A percentile compares a stretch with the other conserved stretches of the same genome.
Evolutionary conservation across 2,329 filamentous ascomycete species (phyloP).

Genomic region (Rhynchosporium agropyri): DNA sequence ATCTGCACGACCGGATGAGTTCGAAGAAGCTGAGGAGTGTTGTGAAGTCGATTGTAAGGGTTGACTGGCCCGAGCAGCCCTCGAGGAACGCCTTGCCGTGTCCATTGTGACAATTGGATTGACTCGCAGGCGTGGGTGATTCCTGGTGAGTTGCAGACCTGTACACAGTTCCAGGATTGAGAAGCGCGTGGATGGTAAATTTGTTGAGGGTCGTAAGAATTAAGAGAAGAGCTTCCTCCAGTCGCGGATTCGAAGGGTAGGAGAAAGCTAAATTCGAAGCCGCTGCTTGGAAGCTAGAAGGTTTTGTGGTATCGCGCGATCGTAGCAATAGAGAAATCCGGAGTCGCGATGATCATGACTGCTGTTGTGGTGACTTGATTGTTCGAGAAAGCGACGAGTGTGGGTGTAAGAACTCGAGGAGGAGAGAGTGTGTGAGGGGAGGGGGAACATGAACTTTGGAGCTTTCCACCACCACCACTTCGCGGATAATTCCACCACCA

Average conservation of each 20-base stretch:
- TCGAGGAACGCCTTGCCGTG: constrained; percentile 80
- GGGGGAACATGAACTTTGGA: not conserved
- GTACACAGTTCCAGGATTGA: constrained; percentile 18
- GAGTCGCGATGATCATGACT: constrained; percentile 33
- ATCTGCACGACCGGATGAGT: constrained; percentile 75
- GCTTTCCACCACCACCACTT: not conserved
- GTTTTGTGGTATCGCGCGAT: constrained; percentile 24
- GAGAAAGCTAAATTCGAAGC: constrained; percentile 26
- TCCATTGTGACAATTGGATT: constrained; percentile 48
- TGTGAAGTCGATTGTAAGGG: constrained; percentile 68
- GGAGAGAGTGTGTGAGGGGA: constrained; percentile 4
- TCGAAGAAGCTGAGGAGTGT: constrained; percentile 77
- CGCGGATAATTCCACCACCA: not conserved
- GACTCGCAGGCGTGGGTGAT: constrained; percentile 4
- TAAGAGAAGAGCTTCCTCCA: constrained; percentile 9
- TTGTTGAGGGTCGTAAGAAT: constrained; percentile 15
- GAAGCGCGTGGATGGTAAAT: constrained; percentile 27
- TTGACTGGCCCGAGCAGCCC: constrained; percentile 82
- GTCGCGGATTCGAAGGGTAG: constrained; percentile 21
- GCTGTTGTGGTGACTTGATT: constrained; percentile 9
- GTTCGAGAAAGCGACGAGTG: not conserved
- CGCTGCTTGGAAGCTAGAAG: constrained; percentile 18
- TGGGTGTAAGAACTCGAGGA: constrained; percentile 4
- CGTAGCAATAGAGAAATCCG: constrained; percentile 22
- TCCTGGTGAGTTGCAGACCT: constrained; percentile 5